Evolutionary conservation across 1,284 basidiomycete genomes (phyloP), one percentile per base, ranked within the genome.

Genomic region (Naganishia sp.): DNA sequence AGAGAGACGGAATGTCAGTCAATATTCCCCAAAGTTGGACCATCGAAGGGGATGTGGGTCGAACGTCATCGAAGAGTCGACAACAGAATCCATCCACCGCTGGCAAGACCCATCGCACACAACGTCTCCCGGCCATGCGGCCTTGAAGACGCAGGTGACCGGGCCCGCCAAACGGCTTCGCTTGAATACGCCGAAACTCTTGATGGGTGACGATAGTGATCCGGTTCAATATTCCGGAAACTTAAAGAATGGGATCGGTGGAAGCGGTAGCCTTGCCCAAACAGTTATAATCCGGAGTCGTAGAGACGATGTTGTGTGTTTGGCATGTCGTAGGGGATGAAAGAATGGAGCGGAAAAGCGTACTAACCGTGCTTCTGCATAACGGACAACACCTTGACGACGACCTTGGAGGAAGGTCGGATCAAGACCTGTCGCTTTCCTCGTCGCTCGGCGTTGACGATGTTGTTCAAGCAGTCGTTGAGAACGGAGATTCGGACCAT

Each of bases 381-480:
- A 77, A 97, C 94, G 73, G 87, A 89, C 73, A 97, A 84, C 83
- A 95, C 94, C 82, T 95, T 95, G 75, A 97, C 88, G 73, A 96
- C 87, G 81, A 97, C 94, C 84, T 97, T 97, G 72, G 92, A 94
- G 23, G 90, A 92, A 70, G 94, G 94, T 67, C 94, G 88, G 82
- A 97, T 87, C 73, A 97, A 88, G 71, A 97, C 94, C 84, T 97
- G 94, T 76, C 92, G 91, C 86, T 97, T 97, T 79, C 94, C 94
- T 79, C 92, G 90, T 80, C 92, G 90, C 85, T 97, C 94, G 77
- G 94, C 94, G 76, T 97, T 97, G 88, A 94, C 90, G 74, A 96
- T 95, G 86, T 91, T 94, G 87, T 95, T 95, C 49, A 99, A 88
- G 69, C 95, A 89, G 57, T 92, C 86, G 68, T 80, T 80, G 68